These are phyloP conservation scores for Neofusicoccum cordaticola DNA, from an alignment of 2,329 filamentous ascomycete species.

Conservation along the genomic window DNA sequence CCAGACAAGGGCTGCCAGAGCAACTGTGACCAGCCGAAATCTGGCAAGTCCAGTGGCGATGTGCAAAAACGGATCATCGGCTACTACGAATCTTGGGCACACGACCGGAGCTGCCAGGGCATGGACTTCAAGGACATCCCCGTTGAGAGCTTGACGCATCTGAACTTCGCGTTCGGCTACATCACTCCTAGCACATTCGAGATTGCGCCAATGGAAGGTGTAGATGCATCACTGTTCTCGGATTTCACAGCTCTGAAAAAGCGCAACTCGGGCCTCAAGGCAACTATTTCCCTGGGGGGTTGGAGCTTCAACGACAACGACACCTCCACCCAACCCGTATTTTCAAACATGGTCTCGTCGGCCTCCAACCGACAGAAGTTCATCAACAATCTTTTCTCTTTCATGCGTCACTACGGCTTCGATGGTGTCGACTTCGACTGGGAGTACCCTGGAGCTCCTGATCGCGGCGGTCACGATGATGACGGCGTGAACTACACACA, in stretches of 20 bases:
- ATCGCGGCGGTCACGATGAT: constrained; percentile 35
- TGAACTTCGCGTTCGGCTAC: constrained; percentile 24
- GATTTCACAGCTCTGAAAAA: constrained; percentile 34
- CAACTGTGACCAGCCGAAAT: neutral
- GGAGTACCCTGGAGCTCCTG: constrained; percentile 22
- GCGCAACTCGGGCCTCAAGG: constrained; percentile 29
- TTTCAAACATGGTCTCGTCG: constrained; percentile 33
- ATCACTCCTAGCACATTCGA: constrained; percentile 22
- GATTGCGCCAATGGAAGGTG: constrained; percentile 25
- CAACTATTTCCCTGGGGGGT: constrained; percentile 42
- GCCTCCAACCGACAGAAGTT: constrained; percentile 34
- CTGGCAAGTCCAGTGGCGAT: neutral
- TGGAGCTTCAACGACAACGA: constrained; percentile 42
- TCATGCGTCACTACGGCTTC: constrained; percentile 44
- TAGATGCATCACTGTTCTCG: constrained; percentile 23
- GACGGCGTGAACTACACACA: constrained; percentile 31
- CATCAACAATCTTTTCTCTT: constrained; percentile 35
- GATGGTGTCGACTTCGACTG: constrained; percentile 40
- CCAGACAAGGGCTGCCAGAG: constrained; percentile 5
- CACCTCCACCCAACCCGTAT: constrained; percentile 24
- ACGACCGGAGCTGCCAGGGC: constrained; percentile 22
- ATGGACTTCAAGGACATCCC: constrained; percentile 25
- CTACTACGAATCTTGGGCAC: constrained; percentile 17
- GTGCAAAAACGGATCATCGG: constrained; percentile 8
- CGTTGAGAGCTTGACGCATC: constrained; percentile 25